Base-by-base conservation (phyloP, 2,329 filamentous ascomycete species). In the Trichoderma atroviride region DNA sequence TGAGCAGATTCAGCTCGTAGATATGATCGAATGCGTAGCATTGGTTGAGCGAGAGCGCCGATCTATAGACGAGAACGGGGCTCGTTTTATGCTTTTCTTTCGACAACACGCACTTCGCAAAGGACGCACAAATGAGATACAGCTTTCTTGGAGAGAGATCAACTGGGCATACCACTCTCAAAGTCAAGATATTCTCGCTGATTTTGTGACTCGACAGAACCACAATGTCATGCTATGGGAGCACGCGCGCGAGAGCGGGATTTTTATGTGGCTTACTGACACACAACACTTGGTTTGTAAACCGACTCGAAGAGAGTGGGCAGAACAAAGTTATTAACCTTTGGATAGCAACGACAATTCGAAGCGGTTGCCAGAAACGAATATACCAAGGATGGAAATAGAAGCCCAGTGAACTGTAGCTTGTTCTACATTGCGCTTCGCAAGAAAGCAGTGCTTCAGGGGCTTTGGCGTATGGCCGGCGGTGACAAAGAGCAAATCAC, bases 251-350 rank as follows among this genome's bases (percentile, higher is more conserved):
- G 91, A 96, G 77, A 93, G 91, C 73, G 96, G 96, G 13, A 86
- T 98, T 68, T 97, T 97, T 76, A 95, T 97, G 89, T 99, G 96
- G 95, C 85, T 99, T 72, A 88, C 89, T 0, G 94, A 97, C 78
- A 80, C 85, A 22, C 87, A 86, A 67, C 89, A 93, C 27, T 83
- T 98, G 77, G 93, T 96, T 84, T 79, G 89, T 78, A 64, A 37
- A 53, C 11, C 31, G 33, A 27, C 13, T 16, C 31, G 40, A 31
- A 29, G 1, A 19, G n/a, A 31, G 27, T 10, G 24, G 43, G 31
- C 33, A 19, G 22, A 52, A 33, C 33, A 19, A 22, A 33, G 43
- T 37, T 63, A 65, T 71, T 73, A 57, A 72, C 71, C 73, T 50
- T 35, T 27, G 27, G 5, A 27, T 70, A 81, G 78, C 79, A 76